phyloP scores from a whole-genome alignment of 805 yeast species.

The Yueomyces sp. region DNA sequence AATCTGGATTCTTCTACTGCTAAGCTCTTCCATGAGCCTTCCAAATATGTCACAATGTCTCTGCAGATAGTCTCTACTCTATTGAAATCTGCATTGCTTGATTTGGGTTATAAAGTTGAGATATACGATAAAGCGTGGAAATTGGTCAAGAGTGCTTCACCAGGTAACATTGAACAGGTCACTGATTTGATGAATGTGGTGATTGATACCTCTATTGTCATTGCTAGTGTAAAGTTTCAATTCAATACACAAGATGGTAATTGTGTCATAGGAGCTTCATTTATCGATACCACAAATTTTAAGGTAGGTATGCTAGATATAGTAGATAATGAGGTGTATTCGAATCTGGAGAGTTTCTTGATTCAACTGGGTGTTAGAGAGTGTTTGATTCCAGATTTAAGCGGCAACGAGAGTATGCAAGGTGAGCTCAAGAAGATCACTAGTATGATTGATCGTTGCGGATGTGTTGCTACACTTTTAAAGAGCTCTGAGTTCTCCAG shows the following conservation, averaged over 20 bases:
- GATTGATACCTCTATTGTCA: slow-evolving; percentile 38
- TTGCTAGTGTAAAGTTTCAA: slow-evolving; percentile 29
- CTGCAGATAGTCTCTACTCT: slow-evolving; percentile 57
- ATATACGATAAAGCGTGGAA: slow-evolving; percentile 60
- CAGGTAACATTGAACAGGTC: slow-evolving; percentile 74
- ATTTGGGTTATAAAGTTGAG: slow-evolving; percentile 64
- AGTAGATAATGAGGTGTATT: slow-evolving; percentile 73
- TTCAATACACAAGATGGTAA: slow-evolving; percentile 22
- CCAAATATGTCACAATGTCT: slow-evolving; percentile 58
- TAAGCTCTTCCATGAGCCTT: slow-evolving; percentile 25
- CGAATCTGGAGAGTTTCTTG: slow-evolving; percentile 73
- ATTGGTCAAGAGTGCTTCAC: slow-evolving; percentile 54
- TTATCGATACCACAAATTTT: slow-evolving; percentile 58
- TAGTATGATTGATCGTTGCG: slow-evolving; percentile 68
- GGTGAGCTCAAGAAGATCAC: slow-evolving; percentile 47
- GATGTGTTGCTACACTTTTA: slow-evolving; percentile 51
- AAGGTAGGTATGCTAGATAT: slow-evolving; percentile 65
- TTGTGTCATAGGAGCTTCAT: slow-evolving; percentile 60
- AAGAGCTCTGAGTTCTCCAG: slow-evolving; percentile 44
- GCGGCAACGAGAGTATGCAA: slow-evolving; percentile 10
- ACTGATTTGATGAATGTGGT: slow-evolving; percentile 52
- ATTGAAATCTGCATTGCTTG: slow-evolving; percentile 52
- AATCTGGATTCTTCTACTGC: slow-evolving; percentile 21
- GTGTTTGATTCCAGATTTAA: slow-evolving; percentile 41
- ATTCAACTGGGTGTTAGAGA: slow-evolving; percentile 88